Conservation (phyloP, 257 asterid species). For the Solanum infundibuliforme region DNA sequence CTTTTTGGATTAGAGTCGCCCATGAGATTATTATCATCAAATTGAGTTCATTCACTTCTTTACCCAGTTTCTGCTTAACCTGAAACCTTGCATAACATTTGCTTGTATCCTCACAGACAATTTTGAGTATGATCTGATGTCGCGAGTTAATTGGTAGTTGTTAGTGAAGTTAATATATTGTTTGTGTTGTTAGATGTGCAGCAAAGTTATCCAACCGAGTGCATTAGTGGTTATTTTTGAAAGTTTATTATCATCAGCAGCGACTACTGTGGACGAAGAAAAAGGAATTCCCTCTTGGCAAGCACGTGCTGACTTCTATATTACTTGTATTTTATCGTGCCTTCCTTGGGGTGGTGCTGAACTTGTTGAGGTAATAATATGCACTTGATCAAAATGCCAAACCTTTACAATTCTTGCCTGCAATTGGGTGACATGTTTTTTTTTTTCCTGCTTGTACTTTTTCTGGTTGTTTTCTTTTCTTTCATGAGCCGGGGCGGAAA, state of each 20-base stretch:
- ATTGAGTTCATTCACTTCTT: neutral
- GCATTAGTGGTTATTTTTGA: slow-evolving; percentile 75
- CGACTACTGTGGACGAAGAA: slow-evolving; percentile 93
- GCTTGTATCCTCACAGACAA: neutral
- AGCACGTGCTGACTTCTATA: slow-evolving; percentile 95
- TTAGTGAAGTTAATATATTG: neutral
- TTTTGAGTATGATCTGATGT: neutral
- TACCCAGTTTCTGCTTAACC: neutral
- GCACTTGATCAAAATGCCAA: neutral
- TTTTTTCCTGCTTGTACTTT: neutral
- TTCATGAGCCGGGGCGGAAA: neutral
- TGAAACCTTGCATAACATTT: neutral
- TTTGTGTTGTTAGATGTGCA: slow-evolving; percentile 63
- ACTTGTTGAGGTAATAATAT: slow-evolving; percentile 64
- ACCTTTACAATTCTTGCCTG: neutral
- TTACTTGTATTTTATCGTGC: slow-evolving; percentile 73
- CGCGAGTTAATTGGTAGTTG: neutral
- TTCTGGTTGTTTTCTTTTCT: neutral
- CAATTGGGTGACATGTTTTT: neutral
- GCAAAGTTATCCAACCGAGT: slow-evolving; percentile 92
- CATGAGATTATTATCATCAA: neutral
- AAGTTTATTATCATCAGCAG: slow-evolving; percentile 84
- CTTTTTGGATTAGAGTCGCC: neutral
- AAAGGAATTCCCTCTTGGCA: slow-evolving; percentile 98
- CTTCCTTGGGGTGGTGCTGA: slow-evolving; percentile 99